A percentile compares a stretch with the other conserved stretches of the same genome.
phyloP scores from a whole-genome alignment of 2,329 filamentous ascomycete species.

The Neofusicoccum laricinum region DNA sequence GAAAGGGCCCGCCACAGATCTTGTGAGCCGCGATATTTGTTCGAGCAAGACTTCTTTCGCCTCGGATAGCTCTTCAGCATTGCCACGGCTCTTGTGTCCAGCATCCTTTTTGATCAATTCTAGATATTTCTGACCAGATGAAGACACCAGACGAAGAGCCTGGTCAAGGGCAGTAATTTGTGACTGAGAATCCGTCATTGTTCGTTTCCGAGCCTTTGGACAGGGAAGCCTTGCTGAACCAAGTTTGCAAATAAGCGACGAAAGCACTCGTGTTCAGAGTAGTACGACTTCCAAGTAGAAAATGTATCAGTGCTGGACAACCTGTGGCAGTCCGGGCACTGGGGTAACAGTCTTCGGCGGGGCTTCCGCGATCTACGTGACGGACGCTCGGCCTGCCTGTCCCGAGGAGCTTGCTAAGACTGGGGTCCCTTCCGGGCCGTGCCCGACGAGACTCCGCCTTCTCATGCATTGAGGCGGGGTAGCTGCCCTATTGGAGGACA shows the following conservation, averaged over 20 bases:
- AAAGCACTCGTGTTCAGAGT: no score
- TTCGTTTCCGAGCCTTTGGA: no score
- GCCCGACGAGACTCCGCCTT: background rate
- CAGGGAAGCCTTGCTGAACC: no score
- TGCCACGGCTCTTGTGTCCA: background rate
- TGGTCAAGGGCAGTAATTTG: background rate
- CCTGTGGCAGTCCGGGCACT: background rate
- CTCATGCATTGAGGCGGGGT: background rate
- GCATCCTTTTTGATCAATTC: background rate
- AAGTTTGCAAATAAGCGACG: no score
- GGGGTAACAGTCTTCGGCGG: background rate
- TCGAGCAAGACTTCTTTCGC: background rate
- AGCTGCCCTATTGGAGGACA: background rate
- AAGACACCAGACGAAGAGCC: background rate
- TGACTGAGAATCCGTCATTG: background rate
- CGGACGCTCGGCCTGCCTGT: background rate
- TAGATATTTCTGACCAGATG: background rate
- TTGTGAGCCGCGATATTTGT: background rate
- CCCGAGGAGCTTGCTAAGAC: background rate
- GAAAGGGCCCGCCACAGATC: background rate
- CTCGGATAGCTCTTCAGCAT: background rate
- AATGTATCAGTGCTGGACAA: no score
- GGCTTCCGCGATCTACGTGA: background rate
- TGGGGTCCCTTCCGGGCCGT: background rate
- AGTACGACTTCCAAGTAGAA: no score